Conservation (phyloP, 306 rosid genomes). For the Dalbergia cultrata region DNA sequence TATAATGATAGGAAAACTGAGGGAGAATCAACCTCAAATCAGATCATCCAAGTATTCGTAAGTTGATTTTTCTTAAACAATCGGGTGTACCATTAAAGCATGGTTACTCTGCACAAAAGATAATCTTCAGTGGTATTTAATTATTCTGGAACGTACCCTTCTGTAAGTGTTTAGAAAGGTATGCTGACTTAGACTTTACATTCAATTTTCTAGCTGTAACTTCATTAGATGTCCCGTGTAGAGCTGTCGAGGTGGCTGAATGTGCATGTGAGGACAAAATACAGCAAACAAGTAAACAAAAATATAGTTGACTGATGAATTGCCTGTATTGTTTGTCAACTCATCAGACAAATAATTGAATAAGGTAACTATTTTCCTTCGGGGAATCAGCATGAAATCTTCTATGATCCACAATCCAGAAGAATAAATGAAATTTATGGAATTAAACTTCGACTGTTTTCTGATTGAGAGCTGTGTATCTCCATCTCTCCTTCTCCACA, state of each 20-base stretch:
- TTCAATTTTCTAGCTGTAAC: constrained; percentile 3
- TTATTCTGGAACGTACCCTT: constrained; percentile 6
- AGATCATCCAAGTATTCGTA: constrained; percentile 1
- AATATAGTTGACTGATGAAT: constrained; percentile 36
- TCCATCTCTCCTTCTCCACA: constrained; percentile 97
- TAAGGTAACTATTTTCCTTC: constrained; percentile 20
- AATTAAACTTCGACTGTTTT: constrained; percentile 74
- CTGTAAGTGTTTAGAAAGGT: constrained; percentile 2
- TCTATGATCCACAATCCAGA: constrained; percentile 37
- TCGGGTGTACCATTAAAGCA: background rate
- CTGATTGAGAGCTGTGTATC: constrained; percentile 94
- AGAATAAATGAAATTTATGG: constrained; percentile 43
- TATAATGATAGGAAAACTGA: background rate
- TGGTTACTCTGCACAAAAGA: background rate
- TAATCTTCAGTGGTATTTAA: background rate
- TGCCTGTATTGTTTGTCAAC: constrained; percentile 33
- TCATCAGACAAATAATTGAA: constrained; percentile 38
- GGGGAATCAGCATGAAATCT: constrained; percentile 35
- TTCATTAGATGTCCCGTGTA: constrained; percentile 7
- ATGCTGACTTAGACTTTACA: background rate
- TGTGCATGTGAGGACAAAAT: constrained; percentile 35
- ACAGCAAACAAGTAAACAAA: constrained; percentile 33
- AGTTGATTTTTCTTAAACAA: background rate
- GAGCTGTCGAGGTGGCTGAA: constrained; percentile 22
- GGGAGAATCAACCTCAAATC: constrained; percentile 2